These are phyloP conservation scores for Aegilops bicornis DNA, from an alignment of 176 grass and related monocot species.

Conservation along the genomic window DNA sequence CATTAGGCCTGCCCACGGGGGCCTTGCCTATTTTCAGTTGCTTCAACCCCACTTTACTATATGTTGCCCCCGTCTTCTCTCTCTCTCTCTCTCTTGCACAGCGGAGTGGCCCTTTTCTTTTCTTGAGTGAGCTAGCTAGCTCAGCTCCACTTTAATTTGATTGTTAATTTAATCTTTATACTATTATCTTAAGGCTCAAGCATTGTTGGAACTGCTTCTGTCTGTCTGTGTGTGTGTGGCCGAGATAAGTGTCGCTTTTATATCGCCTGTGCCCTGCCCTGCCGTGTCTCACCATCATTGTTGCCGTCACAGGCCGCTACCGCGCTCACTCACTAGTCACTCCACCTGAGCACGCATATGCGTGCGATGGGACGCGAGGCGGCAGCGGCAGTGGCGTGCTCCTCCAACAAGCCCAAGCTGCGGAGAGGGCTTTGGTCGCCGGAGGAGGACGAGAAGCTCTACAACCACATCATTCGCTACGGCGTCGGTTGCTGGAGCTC, in stretches of 20 bases:
- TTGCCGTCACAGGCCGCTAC: slow-evolving; percentile 45
- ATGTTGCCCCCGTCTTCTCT: background rate
- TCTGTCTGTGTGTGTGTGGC: background rate
- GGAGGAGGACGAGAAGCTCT: slow-evolving; percentile 96
- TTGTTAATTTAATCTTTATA: background rate
- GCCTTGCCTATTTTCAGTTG: slow-evolving; percentile 43
- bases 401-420: slow-evolving; percentile 61
- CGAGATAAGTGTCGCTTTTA: slow-evolving; percentile 44
- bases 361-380: slow-evolving; percentile 44
- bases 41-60: slow-evolving; percentile 75
- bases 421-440: slow-evolving; percentile 87
- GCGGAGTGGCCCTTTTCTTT: slow-evolving; percentile 1
- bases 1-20: slow-evolving; percentile 34
- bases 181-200: slow-evolving; percentile 50
- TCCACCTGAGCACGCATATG: background rate
- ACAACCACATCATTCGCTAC: slow-evolving; percentile 85
- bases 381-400: background rate
- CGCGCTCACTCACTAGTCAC: background rate
- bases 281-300: slow-evolving; percentile 42
- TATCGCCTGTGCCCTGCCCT: slow-evolving; percentile 11
- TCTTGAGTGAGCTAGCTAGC: no score
- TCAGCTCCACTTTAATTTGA: slow-evolving; percentile 36
- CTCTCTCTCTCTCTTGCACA: no score
- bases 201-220: slow-evolving; percentile 39
- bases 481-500: slow-evolving; percentile 95